Evolutionary conservation across 805 yeast genomes (phyloP), one percentile per base, ranked within the genome.

Genomic region (Candida xiaguanensis): DNA sequence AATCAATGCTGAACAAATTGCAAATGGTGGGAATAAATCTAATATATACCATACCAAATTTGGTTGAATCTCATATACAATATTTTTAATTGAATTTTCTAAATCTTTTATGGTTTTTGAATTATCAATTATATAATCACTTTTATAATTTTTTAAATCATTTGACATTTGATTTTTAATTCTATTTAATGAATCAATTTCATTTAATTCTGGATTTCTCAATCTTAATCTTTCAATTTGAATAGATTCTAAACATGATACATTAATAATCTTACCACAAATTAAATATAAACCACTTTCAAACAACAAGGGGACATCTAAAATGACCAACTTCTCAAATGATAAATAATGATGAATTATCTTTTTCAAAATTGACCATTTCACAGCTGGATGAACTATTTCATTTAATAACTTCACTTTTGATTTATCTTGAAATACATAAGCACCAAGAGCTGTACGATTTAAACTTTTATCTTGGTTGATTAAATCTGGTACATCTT

Each of bases 291-390:
- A 66, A 1, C 79, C 77, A 25, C 88, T 74, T 58, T 93, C 99
- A 59, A 86, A 93, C 14, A 93, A 64, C 27, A 93, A 65, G 1
- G 99, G 99, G 2, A 95, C 91, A 53, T 93, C 99, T 35, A 93
- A 60, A 0, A 93, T 63, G 3, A 88, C 89, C 53, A 88, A 50
- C 11, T 68, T 58, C 31, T 77, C 55, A 11, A 87, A 78, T 8
- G 56, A 45, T 11, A 87, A 22, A 72, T 89, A 93, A 13, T 77
- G 75, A 37, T 48, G 42, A 2, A 82, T 26, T 1, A 87, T 63
- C 48, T 75, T 76, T 60, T 72, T 63, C 7, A 76, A 56, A 53
- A 91, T 87, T 33, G 77, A 84, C 46, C 73, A 65, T 32, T 82
- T 72, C 2, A 93, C 90, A 5, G 87, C 91, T 0, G 97, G 96